Percentiles rank a stretch among this genome's conserved stretches.
phyloP scores from a whole-genome alignment of 192 early-diverging fungal species.

The Chytriomyces sp. region DNA sequence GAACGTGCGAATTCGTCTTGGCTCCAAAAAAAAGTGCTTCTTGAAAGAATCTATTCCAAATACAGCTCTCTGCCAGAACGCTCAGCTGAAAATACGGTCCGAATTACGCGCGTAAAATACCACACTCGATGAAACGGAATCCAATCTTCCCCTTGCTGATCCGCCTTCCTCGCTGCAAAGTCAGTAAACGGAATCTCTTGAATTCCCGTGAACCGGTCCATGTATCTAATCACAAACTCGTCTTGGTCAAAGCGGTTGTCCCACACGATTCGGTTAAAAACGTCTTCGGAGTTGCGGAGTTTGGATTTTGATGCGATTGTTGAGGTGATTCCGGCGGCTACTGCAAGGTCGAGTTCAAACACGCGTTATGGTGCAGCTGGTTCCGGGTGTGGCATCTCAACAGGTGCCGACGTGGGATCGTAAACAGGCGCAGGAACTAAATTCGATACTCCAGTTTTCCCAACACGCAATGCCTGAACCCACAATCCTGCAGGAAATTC shows the following conservation, averaged over 20 bases:
- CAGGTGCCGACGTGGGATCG: not conserved
- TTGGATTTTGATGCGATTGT: slow-evolving; percentile 2
- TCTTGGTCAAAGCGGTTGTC: slow-evolving; percentile 22
- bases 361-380: not conserved
- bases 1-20: too few relatives aligned
- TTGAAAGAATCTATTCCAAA: too few relatives aligned
- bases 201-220: slow-evolving; percentile 40
- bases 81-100: slow-evolving; percentile 23
- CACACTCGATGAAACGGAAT: slow-evolving; percentile 43
- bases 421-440: not conserved
- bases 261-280: slow-evolving; percentile 40
- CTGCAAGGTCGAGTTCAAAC: not conserved
- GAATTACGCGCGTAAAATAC: slow-evolving; percentile 33
- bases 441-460: not conserved
- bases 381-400: not conserved
- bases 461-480: not conserved
- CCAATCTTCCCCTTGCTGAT: slow-evolving; percentile 37
- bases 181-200: slow-evolving; percentile 33
- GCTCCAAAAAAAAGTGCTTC: too few relatives aligned
- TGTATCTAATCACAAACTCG: slow-evolving; percentile 34
- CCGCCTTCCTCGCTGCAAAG: slow-evolving; percentile 23
- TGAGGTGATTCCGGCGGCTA: not conserved
- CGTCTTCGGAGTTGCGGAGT: slow-evolving; percentile 37
- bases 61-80: not conserved
- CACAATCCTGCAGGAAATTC: slow-evolving; percentile 2